phyloP scores from a whole-genome alignment of 116 monocot genomes.

The Dioscorea cayenensis region DNA sequence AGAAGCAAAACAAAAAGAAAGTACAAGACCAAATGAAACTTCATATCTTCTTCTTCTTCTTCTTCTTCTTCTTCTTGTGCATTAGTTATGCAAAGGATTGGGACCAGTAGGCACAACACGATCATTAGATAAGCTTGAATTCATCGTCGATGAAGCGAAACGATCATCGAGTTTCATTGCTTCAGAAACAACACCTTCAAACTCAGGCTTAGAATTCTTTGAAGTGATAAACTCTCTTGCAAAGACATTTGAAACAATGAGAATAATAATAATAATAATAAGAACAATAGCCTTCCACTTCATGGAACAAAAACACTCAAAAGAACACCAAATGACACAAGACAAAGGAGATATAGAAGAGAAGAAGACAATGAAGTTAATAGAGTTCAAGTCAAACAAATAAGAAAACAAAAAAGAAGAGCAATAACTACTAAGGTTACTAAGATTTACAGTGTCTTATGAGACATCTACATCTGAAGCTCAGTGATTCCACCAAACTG shows the following conservation, averaged over 20 bases:
- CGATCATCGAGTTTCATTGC: slow-evolving; percentile 4
- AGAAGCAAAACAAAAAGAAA: background rate
- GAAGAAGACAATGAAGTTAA: background rate
- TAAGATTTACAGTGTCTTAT: slow-evolving; percentile 27
- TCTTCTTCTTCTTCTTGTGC: slow-evolving; percentile 10
- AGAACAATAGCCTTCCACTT: background rate
- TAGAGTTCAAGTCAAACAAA: too few relatives aligned
- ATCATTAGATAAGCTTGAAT: slow-evolving; percentile 31
- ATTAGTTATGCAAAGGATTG: slow-evolving; percentile 53
- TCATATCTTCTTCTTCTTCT: background rate
- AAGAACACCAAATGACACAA: background rate
- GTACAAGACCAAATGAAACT: background rate
- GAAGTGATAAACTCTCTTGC: slow-evolving; percentile 8
- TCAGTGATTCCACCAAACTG: slow-evolving; percentile 46
- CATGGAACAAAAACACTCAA: background rate
- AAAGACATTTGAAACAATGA: slow-evolving; percentile 14
- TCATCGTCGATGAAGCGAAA: slow-evolving; percentile 2
- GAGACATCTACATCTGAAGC: slow-evolving; percentile 23
- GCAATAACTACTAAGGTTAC: slow-evolving; percentile 29
- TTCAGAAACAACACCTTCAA: background rate
- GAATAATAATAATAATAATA: slow-evolving; percentile 23
- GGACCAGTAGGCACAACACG: slow-evolving; percentile 54
- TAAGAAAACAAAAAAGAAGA: slow-evolving; percentile 1
- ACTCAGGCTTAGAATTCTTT: background rate
- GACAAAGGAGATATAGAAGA: background rate